A percentile compares a stretch with the other conserved stretches of the same genome.
Evolutionary conservation across 371 early-diverging fungal genomes (phyloP).

Genomic region (Syncephalastrum monosporum): DNA sequence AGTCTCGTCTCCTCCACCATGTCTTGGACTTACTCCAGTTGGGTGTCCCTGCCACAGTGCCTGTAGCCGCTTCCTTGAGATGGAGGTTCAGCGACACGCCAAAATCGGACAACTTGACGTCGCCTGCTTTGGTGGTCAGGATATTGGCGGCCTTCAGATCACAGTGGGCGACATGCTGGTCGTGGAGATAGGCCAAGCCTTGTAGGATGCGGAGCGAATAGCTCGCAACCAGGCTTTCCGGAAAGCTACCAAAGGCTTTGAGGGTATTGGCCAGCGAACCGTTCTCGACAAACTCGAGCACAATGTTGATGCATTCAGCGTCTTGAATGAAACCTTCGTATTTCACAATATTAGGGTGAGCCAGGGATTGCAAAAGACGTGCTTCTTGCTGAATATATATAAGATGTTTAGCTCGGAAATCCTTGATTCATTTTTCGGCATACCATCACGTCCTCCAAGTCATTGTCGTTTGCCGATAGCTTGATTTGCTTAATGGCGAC

Average conservation of each 20-base stretch:
- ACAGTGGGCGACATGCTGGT: constrained; percentile 83
- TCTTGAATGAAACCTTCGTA: constrained; percentile 81
- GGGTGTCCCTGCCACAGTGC: constrained; percentile 83
- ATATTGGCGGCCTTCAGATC: constrained; percentile 97
- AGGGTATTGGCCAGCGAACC: constrained; percentile 86
- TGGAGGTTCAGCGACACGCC: constrained; percentile 82
- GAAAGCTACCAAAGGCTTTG: constrained; percentile 85
- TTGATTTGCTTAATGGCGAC: constrained; percentile 85
- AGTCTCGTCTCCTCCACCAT: background rate
- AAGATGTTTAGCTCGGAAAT: background rate
- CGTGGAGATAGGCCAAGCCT: constrained; percentile 88
- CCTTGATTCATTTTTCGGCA: background rate
- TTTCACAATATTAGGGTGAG: constrained; percentile 85
- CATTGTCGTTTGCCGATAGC: constrained; percentile 46
- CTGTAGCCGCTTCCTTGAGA: constrained; percentile 55
- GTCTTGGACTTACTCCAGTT: constrained; percentile 79
- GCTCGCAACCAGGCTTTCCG: constrained; percentile 83
- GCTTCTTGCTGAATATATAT: constrained; percentile 62
- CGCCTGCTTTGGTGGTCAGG: constrained; percentile 85
- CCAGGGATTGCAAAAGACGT: constrained; percentile 60
- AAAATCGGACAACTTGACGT: constrained; percentile 92
- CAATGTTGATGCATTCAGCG: constrained; percentile 68
- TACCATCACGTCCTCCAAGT: constrained; percentile 51
- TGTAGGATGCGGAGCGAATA: constrained; percentile 86
- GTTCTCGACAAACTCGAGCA: constrained; percentile 91